Evolutionary conservation across 1,139 yeast genomes (phyloP), one percentile per base, ranked within the genome.

Genomic region (Taphrina communis): DNA sequence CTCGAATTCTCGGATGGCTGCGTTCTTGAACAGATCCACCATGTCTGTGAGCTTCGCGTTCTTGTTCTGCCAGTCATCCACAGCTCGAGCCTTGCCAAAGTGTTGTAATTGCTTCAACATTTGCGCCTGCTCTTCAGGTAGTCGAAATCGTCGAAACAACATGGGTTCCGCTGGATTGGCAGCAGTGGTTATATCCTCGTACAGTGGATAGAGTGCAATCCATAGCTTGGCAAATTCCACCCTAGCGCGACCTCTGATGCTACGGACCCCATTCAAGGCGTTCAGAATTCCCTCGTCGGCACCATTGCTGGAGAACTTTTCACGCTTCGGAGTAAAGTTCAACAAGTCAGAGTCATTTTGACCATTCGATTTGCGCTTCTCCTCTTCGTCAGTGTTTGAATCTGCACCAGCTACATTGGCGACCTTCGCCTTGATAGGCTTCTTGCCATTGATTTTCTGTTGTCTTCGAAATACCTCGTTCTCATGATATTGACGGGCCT

Each of bases 11-110:
- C 86, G 79, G 44, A 90, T 76, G 8, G 89, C 82, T 0, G 95
- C 91, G 75, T 84, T 88, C 67, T 89, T 89, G 75, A 90, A 90
- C 50, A 89, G 81, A 74, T 89, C 95, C 61, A 86, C 78, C n/a
- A 88, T 81, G 1, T 88, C 81, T 50, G 82, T 82, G 65, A 88
- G 72, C 85, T 83, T 65, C 83, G 85, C 44, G 81, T 75, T 35
- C 6, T 78, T 75, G 35, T 77, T 75, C 70, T 79, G 77, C 65
- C 73, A 77, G 75, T 77, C 81, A 70, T 79, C 75, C 72, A 72
- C 71, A 68, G 80, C 73, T 57, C 78, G 86, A 17, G 82, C 77
- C 59, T 73, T 75, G 65, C 82, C 81, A 73, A 79, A 83, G 41
- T 73, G 75, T 25, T 62, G 46, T 35, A 75, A 71, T 21, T 70